Evolutionary conservation across 495 filamentous ascomycete species (phyloP).

Genomic region (Penicillium paxilli): DNA sequence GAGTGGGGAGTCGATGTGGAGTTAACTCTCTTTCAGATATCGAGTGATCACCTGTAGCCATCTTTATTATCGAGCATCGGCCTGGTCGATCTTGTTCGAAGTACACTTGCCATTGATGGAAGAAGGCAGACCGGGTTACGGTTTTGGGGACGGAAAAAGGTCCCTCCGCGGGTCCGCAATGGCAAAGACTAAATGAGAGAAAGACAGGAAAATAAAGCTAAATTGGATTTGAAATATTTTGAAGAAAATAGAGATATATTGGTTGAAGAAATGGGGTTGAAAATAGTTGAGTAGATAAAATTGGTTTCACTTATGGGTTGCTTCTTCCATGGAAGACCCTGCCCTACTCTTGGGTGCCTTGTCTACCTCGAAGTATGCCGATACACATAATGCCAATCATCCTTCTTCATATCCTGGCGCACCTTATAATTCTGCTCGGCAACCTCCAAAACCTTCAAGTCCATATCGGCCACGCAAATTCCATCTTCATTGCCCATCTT

Average conservation of each 20-base stretch:
- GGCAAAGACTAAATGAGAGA: no score
- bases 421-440: conserved; percentile 84
- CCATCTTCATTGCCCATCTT: conserved; percentile 66
- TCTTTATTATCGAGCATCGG: neutral
- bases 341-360: no score
- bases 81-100: neutral
- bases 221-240: no score
- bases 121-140: neutral
- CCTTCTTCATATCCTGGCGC: conserved; percentile 63
- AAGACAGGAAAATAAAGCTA: no score
- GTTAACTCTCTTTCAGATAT: neutral
- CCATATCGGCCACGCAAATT: conserved; percentile 72
- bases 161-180: neutral
- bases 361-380: conserved; percentile 22
- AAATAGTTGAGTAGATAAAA: no score
- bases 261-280: no score
- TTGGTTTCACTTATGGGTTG: no score
- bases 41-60: neutral
- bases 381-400: conserved; percentile 84
- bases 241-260: no score
- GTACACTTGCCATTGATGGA: neutral
- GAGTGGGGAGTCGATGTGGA: conserved; percentile 21
- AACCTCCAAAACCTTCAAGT: conserved; percentile 66
- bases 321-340: no score
- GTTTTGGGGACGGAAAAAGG: conserved; percentile 1